phyloP scores from a whole-genome alignment of 2,329 filamentous ascomycete species.

The Neurospora sp. region DNA sequence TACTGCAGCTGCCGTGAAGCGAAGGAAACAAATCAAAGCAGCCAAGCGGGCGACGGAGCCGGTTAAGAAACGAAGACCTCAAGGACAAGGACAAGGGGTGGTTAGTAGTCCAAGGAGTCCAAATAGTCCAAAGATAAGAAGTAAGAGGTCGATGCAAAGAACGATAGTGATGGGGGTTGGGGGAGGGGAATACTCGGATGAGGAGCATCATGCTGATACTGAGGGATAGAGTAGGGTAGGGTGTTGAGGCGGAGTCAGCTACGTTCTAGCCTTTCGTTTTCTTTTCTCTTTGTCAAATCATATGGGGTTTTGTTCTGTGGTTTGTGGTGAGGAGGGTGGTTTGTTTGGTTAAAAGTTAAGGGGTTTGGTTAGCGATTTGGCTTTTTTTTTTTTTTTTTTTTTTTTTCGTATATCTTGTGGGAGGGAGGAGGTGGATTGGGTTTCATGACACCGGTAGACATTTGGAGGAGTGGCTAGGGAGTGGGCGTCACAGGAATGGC shows the following conservation, averaged over 20 bases:
- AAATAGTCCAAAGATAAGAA: neutral
- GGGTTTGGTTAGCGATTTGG: neutral
- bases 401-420: neutral
- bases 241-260: neutral
- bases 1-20: neutral
- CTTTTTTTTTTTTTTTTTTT: neutral
- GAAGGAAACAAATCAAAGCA: constrained; percentile 3
- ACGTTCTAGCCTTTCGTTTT: neutral
- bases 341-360: neutral
- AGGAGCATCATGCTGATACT: neutral
- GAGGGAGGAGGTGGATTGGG: neutral
- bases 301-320: neutral
- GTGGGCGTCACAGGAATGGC: neutral
- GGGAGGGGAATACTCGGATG: neutral
- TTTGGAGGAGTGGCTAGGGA: neutral
- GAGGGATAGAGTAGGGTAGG: neutral
- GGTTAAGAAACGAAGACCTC: neutral
- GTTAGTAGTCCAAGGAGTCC: neutral
- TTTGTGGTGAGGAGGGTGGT: neutral
- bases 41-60: neutral
- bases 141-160: neutral
- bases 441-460: neutral
- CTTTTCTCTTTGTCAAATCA: neutral
- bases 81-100: neutral
- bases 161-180: neutral